Base-by-base conservation (phyloP, 1,284 basidiomycete genomes). In the Psilocybe mexicana region DNA sequence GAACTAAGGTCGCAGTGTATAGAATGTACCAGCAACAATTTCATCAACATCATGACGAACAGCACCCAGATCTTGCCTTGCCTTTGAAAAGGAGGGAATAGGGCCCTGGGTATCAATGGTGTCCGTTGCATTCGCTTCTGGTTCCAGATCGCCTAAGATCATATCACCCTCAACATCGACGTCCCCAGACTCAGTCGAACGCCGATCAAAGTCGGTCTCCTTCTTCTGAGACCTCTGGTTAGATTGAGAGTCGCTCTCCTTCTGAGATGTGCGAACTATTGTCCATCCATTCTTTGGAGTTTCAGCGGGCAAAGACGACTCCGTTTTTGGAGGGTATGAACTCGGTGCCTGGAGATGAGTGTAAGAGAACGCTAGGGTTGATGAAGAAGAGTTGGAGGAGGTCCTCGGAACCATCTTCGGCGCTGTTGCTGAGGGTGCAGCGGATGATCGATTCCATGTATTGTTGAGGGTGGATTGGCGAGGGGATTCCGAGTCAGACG, bases 401-500 rank as follows among this genome's bases (percentile, higher is more conserved):
- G 76, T 70, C 54, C 74, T 77, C 38, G 84, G 85, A 2, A 86
- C 83, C 43, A 80, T 81, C 64, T 79, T 84, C 11, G 87, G 84
- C n/a, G 83, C 74, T 18, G 84, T 76, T 40, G 72, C 68, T 26
- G 79, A 72, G 23, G 76, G 66, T 42, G 76, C 66, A 24, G 75
- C 68, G 48, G 69, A 52, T n/a, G 62, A 70, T 57, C 72, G 73
- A 61, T 72, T 78, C 80, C 80, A 86, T 24, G 79, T 71, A 58
- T 75, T 76, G 12, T 78, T 72, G 53, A 80, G 70, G 4, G 78
- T 76, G 7, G 80, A 79, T 54, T 80, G 82, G 28, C 68, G 67
- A 46, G 83, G 81, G 43, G 85, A 85, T 70, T 94, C 93, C 46
- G 87, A 86, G 73, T 94, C 93, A 2, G 92, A 94, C 55, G 82